Base-by-base conservation (phyloP, 1,284 basidiomycete species). In the Microbotryum silenes-acaulis region DNA sequence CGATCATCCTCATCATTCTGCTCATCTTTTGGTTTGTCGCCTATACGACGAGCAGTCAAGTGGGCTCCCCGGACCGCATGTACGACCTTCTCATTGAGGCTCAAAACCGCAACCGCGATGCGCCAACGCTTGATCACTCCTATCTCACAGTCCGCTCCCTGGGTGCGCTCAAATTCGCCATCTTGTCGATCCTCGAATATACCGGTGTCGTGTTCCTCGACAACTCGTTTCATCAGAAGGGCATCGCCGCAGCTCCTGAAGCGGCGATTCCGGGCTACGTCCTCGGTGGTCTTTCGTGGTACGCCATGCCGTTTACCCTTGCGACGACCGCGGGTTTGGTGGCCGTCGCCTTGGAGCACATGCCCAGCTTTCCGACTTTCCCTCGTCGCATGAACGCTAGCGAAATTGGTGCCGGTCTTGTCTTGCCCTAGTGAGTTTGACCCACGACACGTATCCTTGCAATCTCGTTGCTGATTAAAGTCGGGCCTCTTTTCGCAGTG, bases 401-500 rank as follows among this genome's bases (percentile, higher is more conserved):
- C 14, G 86, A 91, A 69, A 85, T 92, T n/a, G 86, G 85, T 12
- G 88, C 86, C 20, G 90, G 91, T 50, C 80, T 93, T 1, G 88
- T 89, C 1, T 89, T 89, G 16, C 79, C 87, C 1, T 83, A 85
- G 37, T 42, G 37, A 42, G 37, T 42, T 5, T 42, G 37, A 6
- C 3, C 3, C 12, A 18, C 16, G 16, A 18, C 14, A 12, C 16
- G 4, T 42, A 12, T 6, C 12, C 37, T 6, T 18, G 3, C 16
- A 16, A 42, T 16, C 16, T 42, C 37, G 16, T 16, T 42, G 37
- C 37, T 42, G 37, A 42, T 16, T 42, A 14, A 42, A 42, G 12
- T 42, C 16, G 37, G 16, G 4, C 6, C 37, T 14, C 12, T 42
- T 14, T 42, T 18, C 16, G 16, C 37, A 42, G 37, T 9, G 88